These are phyloP conservation scores for Xylaria sp. DNA, from an alignment of 495 filamentous ascomycete species.

Conservation along the genomic window DNA sequence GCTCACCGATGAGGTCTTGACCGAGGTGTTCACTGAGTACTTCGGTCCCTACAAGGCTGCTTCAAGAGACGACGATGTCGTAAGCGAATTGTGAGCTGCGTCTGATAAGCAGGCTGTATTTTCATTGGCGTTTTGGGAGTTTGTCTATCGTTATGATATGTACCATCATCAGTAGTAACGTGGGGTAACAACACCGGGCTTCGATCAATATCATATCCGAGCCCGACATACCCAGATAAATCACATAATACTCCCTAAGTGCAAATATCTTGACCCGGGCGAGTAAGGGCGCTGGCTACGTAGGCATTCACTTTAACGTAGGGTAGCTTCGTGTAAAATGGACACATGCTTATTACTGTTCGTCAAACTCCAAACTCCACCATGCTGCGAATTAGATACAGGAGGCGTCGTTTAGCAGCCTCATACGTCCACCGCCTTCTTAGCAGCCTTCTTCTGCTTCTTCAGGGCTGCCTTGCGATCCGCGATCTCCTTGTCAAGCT, in stretches of 20 bases:
- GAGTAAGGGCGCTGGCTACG: neutral
- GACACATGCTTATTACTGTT: slow-evolving; percentile 36
- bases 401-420: slow-evolving; percentile 22
- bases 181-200: neutral
- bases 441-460: slow-evolving; percentile 64
- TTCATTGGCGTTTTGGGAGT: slow-evolving; percentile 19
- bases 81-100: slow-evolving; percentile 37
- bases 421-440: slow-evolving; percentile 60
- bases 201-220: neutral
- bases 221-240: neutral
- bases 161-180: neutral
- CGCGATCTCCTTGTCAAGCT: slow-evolving; percentile 65
- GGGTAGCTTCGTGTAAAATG: slow-evolving; percentile 28
- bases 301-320: neutral
- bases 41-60: slow-evolving; percentile 61
- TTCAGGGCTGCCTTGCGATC: slow-evolving; percentile 64
- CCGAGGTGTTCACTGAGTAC: slow-evolving; percentile 72
- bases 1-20: slow-evolving; percentile 70
- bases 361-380: slow-evolving; percentile 40
- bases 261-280: neutral
- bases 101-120: slow-evolving; percentile 18
- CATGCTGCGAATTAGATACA: slow-evolving; percentile 31
- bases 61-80: slow-evolving; percentile 22
- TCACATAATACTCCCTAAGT: neutral
- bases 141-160: neutral